Base-by-base conservation (phyloP, 352 stramenopile genomes). In the Phytophthora melonis region DNA sequence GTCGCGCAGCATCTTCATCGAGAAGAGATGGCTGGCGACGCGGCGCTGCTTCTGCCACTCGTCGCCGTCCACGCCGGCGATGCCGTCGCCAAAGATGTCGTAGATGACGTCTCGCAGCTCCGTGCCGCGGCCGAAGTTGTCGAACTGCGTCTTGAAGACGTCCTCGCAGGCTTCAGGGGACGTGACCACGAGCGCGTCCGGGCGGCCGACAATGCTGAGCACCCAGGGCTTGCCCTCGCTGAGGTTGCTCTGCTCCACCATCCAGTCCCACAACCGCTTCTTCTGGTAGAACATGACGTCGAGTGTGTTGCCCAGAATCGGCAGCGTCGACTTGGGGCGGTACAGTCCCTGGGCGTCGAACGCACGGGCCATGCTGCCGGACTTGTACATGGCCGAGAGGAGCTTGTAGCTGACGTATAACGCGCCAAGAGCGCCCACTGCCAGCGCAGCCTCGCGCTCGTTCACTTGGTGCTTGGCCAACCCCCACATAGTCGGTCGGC, bases 11-110 rank as follows among this genome's bases (percentile, higher is more conserved):
- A 73, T 78, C 10, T 72, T 54, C 27, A 69, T 74, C 3, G 81
- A 87, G 27, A 94, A 93, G 16, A 97, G 89, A 52, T 96, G 91
- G 58, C 83, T 93, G 60, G 88, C 87, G 9, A 70, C 83, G 10
- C 87, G 86, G 7, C 86, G 80, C 52, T 92, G 82, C 18, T 79
- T 47, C 3, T 74, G 66, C 84, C 86, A 92, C 18, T 67, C 32
- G 21, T 72, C 56, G n/a, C 82, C 82, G 52, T 93, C 79, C 1
- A 72, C 59, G 14, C 61, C 70, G 11, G 86, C 79, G 36, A 93
- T 86, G 19, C 86, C 86, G 36, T 87, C 63, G 43, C 84, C 84
- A 5, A 93, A 74, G 19, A 91, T 73, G 50, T 88, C 74, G 55
- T 69, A 58, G 14, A 81, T 59, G 1, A 77, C 54, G 9, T 74